These are phyloP conservation scores for Trametopsis cervina DNA, from an alignment of 768 basidiomycete species.

Conservation along the genomic window DNA sequence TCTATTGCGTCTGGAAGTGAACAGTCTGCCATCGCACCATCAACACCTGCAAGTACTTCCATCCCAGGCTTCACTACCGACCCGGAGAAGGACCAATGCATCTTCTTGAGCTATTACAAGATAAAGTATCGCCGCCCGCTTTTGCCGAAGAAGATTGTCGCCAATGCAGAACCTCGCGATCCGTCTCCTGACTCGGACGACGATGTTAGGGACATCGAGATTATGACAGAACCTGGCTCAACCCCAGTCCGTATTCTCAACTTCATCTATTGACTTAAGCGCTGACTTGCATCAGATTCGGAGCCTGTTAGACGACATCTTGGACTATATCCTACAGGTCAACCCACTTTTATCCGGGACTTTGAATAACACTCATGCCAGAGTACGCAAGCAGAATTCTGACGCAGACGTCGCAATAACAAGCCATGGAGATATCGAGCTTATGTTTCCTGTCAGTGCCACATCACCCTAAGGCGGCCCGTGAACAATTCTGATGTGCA, in stretches of 20 bases:
- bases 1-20: no score
- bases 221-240: background rate
- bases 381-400: background rate
- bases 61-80: no score
- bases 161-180: slow-evolving; percentile 2
- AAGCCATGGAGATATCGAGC: background rate
- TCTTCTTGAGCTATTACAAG: slow-evolving; percentile 11
- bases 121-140: slow-evolving; percentile 1
- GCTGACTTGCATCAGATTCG: background rate
- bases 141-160: slow-evolving; percentile 1
- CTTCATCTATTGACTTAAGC: background rate
- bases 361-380: background rate
- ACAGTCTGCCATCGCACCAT: no score
- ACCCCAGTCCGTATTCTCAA: background rate
- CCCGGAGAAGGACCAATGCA: slow-evolving; percentile 12
- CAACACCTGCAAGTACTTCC: no score
- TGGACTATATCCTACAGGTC: slow-evolving; percentile 7
- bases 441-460: background rate
- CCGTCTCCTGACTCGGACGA: no score
- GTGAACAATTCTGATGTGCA: no score
- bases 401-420: slow-evolving; percentile 1
- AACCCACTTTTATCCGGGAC: background rate
- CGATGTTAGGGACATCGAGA: no score
- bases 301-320: background rate
- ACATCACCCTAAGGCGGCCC: no score